phyloP scores from a whole-genome alignment of 2,329 filamentous ascomycete genomes.

The Ophiocordyceps polyrhachis-furcata region DNA sequence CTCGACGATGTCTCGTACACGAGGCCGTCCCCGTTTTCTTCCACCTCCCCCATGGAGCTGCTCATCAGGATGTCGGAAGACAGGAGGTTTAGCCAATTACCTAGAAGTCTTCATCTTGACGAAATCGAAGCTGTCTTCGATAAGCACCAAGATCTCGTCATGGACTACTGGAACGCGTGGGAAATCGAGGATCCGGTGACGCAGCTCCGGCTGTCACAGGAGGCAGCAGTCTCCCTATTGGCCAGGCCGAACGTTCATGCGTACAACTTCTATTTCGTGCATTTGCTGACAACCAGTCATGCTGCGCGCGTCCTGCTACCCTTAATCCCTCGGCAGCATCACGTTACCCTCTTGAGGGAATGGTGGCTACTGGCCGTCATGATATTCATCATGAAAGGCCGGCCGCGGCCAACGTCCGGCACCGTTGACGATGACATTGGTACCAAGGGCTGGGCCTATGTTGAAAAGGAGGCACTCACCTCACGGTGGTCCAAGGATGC shows the following conservation, averaged over 20 bases:
- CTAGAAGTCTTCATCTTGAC: constrained; percentile 34
- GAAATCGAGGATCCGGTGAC: constrained; percentile 46
- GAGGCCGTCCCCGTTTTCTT: constrained; percentile 38
- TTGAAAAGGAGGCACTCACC: constrained; percentile 50
- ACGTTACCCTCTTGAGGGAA: constrained; percentile 55
- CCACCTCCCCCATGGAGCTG: constrained; percentile 48
- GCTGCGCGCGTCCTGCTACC: constrained; percentile 76
- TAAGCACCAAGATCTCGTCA: constrained; percentile 46
- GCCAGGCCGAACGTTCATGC: constrained; percentile 38
- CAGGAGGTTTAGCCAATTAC: constrained; percentile 47
- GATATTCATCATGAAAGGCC: constrained; percentile 56
- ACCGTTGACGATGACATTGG: constrained; percentile 40
- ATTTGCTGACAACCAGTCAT: constrained; percentile 70
- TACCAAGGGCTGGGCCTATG: constrained; percentile 57
- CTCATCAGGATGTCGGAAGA: constrained; percentile 53
- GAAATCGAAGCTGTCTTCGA: constrained; percentile 53
- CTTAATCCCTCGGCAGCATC: constrained; percentile 51
- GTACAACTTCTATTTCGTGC: constrained; percentile 71
- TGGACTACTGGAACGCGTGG: constrained; percentile 92
- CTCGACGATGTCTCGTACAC: constrained; percentile 58
- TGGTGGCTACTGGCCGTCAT: constrained; percentile 78
- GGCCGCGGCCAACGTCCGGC: constrained; percentile 53
- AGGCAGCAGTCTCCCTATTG: constrained; percentile 40
- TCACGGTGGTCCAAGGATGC: constrained; percentile 52
- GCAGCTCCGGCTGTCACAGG: constrained; percentile 57